phyloP scores from a whole-genome alignment of 2,329 filamentous ascomycete species.

The Huntiella savannae region DNA sequence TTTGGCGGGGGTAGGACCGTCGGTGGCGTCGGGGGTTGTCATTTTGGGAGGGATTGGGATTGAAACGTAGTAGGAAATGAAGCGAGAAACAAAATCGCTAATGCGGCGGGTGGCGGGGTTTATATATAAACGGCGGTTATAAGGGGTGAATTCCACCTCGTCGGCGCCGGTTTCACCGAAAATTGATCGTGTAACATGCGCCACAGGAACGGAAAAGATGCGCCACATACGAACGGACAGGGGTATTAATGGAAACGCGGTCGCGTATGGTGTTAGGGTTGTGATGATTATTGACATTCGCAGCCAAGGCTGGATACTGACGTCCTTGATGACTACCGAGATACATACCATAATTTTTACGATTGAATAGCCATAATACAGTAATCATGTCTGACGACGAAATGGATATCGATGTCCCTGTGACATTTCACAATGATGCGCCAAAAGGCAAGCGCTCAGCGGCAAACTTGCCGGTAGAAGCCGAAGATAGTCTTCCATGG shows the following conservation, averaged over 20 bases:
- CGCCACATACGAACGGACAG: no score
- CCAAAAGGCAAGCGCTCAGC: constrained; percentile 81
- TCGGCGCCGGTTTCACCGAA: no score
- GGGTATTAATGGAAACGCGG: no score
- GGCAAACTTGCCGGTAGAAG: constrained; percentile 83
- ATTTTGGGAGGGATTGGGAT: not conserved
- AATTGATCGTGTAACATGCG: no score
- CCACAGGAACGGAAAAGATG: no score
- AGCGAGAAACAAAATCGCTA: no score
- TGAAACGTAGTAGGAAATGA: not conserved
- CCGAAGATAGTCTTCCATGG: constrained; percentile 89
- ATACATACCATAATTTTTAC: no score
- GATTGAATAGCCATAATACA: not conserved
- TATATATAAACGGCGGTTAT: no score
- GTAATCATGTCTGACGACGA: constrained; percentile 40
- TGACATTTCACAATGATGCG: constrained; percentile 55
- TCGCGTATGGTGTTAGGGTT: not conserved
- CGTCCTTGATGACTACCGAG: no score
- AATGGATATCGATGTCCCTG: constrained; percentile 39
- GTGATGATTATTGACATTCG: not conserved
- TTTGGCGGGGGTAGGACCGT: constrained; percentile 67
- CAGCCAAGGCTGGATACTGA: no score
- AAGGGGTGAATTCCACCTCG: no score
- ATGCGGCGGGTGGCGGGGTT: no score
- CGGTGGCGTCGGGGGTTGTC: constrained; percentile 53